Conservation (phyloP, 1,139 yeast species). For the Magnusiomyces ingens region DNA sequence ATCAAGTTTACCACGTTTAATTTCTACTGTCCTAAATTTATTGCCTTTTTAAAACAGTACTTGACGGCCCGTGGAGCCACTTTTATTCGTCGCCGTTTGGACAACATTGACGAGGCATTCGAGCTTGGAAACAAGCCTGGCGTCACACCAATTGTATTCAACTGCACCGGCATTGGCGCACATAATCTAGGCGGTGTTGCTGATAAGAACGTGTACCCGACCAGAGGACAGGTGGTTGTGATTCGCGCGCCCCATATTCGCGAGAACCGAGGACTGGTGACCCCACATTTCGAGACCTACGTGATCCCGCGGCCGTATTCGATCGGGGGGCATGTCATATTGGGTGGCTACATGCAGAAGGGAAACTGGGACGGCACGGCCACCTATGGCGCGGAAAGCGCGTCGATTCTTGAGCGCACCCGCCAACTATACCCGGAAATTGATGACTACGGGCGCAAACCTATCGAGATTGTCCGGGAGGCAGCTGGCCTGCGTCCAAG, state of each 20-base stretch:
- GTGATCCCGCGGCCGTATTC: slow-evolving; percentile 64
- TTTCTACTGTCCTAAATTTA: slow-evolving; percentile 59
- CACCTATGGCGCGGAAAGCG: slow-evolving; percentile 47
- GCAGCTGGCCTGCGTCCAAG: slow-evolving; percentile 67
- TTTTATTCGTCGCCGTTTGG: slow-evolving; percentile 40
- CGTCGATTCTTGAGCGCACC: slow-evolving; percentile 53
- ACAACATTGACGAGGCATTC: slow-evolving; percentile 52
- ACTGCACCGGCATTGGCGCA: slow-evolving; percentile 67
- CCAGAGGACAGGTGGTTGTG: slow-evolving; percentile 65
- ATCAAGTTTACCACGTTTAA: slow-evolving; percentile 53
- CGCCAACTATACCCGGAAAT: slow-evolving; percentile 49
- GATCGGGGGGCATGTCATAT: slow-evolving; percentile 46
- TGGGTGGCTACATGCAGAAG: slow-evolving; percentile 63
- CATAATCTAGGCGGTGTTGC: slow-evolving; percentile 48
- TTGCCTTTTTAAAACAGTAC: slow-evolving; percentile 41
- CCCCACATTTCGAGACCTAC: slow-evolving; percentile 33
- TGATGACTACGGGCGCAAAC: slow-evolving; percentile 29
- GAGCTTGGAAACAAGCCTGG: background rate
- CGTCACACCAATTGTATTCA: slow-evolving; percentile 46
- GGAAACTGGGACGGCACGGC: slow-evolving; percentile 50
- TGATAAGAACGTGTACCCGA: slow-evolving; percentile 51
- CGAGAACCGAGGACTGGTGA: slow-evolving; percentile 24
- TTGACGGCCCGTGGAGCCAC: slow-evolving; percentile 44
- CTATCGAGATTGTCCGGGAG: slow-evolving; percentile 42
- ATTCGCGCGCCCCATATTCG: slow-evolving; percentile 40